Percentiles rank a stretch among this genome's conserved stretches.
Evolutionary conservation across 257 asterid genomes (phyloP).

Genomic region (Lycium barbarum): DNA sequence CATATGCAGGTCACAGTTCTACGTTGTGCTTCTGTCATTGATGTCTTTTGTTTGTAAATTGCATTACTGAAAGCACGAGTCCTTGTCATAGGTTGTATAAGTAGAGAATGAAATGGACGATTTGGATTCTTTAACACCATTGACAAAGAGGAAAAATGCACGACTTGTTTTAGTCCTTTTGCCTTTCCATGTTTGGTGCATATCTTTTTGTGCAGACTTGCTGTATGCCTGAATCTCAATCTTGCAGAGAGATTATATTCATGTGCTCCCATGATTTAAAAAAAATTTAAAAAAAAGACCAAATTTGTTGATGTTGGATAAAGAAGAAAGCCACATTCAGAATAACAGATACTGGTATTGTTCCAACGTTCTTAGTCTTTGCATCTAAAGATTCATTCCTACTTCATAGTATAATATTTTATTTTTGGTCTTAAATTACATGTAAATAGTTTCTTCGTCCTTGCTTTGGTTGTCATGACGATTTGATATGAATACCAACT

Average conservation of each 20-base stretch:
- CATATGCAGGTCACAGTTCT: neutral
- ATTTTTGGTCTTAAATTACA: neutral
- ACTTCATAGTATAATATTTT: no score
- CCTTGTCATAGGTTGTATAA: neutral
- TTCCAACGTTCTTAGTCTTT: no score
- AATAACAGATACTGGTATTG: no score
- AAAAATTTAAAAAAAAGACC: no score
- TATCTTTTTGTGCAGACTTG: neutral
- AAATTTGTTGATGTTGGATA: no score
- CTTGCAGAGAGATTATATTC: neutral
- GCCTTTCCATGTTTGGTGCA: neutral
- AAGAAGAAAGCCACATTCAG: no score
- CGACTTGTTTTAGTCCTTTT: neutral
- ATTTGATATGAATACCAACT: neutral
- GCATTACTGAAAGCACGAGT: neutral
- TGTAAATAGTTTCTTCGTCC: neutral
- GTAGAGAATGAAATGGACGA: neutral
- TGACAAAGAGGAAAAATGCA: neutral
- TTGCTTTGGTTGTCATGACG: neutral
- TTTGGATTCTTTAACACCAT: neutral
- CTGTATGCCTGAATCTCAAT: neutral
- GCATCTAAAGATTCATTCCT: no score
- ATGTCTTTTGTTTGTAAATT: neutral
- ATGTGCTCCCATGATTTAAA: no score
- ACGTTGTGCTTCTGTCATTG: neutral